These are phyloP conservation scores for Cercospora sesami DNA, from an alignment of 2,329 filamentous ascomycete species.

Conservation along the genomic window DNA sequence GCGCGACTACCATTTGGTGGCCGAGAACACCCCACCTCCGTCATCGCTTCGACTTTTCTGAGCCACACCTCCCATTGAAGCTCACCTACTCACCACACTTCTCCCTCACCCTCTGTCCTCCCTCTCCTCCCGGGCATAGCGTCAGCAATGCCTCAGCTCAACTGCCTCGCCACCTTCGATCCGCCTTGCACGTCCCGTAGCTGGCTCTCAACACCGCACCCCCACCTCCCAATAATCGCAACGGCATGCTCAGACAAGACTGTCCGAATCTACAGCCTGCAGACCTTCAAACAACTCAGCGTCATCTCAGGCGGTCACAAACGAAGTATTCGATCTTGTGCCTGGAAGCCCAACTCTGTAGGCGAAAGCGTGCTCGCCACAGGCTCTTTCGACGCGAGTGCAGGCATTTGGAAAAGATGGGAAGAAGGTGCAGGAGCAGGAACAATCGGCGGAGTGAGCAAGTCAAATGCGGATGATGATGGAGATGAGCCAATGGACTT, in stretches of 20 bases:
- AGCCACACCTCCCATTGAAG: background rate
- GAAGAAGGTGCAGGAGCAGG: slow-evolving; percentile 52
- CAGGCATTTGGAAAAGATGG: slow-evolving; percentile 68
- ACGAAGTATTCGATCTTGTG: slow-evolving; percentile 78
- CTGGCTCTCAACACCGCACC: slow-evolving; percentile 84
- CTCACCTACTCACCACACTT: too few species aligned
- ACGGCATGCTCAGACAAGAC: slow-evolving; percentile 84
- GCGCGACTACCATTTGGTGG: background rate
- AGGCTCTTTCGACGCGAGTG: slow-evolving; percentile 89
- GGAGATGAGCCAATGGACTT: slow-evolving; percentile 35
- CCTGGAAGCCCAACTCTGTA: slow-evolving; percentile 75
- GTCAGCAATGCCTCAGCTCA: slow-evolving; percentile 36
- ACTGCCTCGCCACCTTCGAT: slow-evolving; percentile 53
- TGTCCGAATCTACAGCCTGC: slow-evolving; percentile 85
- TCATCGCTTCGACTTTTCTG: background rate
- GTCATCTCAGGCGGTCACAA: slow-evolving; percentile 84
- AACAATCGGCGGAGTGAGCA: slow-evolving; percentile 12
- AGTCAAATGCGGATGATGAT: slow-evolving; percentile 13
- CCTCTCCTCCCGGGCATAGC: background rate
- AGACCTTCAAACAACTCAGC: slow-evolving; percentile 75
- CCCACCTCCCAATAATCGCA: slow-evolving; percentile 81
- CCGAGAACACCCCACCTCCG: background rate
- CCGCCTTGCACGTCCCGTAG: slow-evolving; percentile 63
- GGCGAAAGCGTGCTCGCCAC: slow-evolving; percentile 79
- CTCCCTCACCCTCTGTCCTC: background rate